Conservation (phyloP, 140 eudicot genomes). For the Ambrosia hybrid region DNA sequence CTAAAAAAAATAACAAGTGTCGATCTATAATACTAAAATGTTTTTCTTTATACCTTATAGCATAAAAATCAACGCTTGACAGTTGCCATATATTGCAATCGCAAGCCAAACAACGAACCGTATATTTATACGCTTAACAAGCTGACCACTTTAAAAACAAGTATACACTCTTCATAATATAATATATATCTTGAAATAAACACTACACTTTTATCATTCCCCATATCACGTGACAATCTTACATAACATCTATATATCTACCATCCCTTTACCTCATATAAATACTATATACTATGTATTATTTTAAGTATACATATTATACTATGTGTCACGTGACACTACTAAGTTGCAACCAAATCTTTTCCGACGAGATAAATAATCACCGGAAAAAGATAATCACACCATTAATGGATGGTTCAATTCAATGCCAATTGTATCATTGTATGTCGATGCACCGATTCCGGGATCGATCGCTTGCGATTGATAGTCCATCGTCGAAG, state of each 20-base stretch:
- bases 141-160: no score
- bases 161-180: no score
- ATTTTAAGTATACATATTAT: conserved; percentile 13
- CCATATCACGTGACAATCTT: not conserved
- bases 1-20: no score
- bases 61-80: no score
- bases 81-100: no score
- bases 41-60: no score
- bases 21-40: no score
- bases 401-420: conserved; percentile 36
- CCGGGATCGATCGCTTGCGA: conserved; percentile 48
- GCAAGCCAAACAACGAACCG: no score
- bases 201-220: no score
- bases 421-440: conserved; percentile 42
- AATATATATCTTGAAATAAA: no score
- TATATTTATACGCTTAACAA: no score
- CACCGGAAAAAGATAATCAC: conserved; percentile 14
- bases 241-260: conserved; percentile 4
- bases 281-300: conserved; percentile 1
- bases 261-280: not conserved
- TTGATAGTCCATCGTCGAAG: conserved; percentile 37
- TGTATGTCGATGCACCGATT: conserved; percentile 23
- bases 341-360: conserved; percentile 13
- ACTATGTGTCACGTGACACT: conserved; percentile 29
- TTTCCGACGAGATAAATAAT: conserved; percentile 11